Evolutionary conservation across 2,329 filamentous ascomycete species (phyloP), one percentile per base, ranked within the genome.

Genomic region (Aspergillus sp.): DNA sequence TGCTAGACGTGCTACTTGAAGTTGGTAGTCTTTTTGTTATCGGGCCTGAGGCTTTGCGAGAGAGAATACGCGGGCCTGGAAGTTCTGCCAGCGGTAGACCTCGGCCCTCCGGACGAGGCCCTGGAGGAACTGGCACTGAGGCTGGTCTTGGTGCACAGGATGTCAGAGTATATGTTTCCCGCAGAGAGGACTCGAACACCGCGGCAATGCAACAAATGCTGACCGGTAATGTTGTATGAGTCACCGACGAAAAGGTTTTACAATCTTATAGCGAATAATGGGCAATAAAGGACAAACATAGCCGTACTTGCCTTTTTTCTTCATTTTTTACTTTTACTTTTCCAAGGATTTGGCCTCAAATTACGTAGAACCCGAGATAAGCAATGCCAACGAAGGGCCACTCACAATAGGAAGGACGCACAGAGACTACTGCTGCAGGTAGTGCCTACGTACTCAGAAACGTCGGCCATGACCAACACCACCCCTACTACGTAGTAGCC

Each of bases 11-110:
- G 46, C 77, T 99, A 59, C 88, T 91, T 25, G 95, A 99, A 79
- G 91, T 99, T 58, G 93, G 93, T 11, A 97, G 93, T 70, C 78
- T 99, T 53, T 99, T 99, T 73, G 96, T 99, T 62, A 91, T 99
- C 68, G 91, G 91, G 2, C 86, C 88, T 11, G 90, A 93, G 73
- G 90, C 90, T 37, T 77, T 93, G 59, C 81, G 86, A 50, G 90
- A 93, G 75, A 83, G 89, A 66, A 83, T 87, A 53, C 80, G 88
- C n/a, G 74, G 72, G 56, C 86, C 84, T 58, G 80, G 75, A 70
- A 61, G 73, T 73, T 57, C 79, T 68, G 52, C 74, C 64, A 57
- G 72, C 68, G 51, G 72, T 73, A 37, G 77, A 23, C 25, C 62
- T 37, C 63, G 64, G n/a, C 57, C 64, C 15, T 59, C 65, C 25